These are phyloP conservation scores for Aspergillus brunneoviolaceus DNA, from an alignment of 2,329 filamentous ascomycete genomes.

Conservation along the genomic window DNA sequence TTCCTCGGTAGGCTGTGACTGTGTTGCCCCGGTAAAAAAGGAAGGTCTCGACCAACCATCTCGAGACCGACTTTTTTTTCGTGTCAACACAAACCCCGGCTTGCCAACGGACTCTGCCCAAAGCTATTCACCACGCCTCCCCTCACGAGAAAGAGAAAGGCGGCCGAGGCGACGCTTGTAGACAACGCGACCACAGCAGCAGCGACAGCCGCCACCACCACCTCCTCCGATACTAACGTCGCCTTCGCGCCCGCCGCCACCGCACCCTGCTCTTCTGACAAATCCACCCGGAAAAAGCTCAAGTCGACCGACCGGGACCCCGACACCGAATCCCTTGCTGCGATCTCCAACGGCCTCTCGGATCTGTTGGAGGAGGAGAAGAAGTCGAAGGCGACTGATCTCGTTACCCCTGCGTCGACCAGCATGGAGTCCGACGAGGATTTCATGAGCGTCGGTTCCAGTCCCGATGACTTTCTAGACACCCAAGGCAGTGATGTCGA, in stretches of 20 bases:
- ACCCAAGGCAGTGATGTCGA: conserved; percentile 72
- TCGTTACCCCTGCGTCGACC: conserved; percentile 45
- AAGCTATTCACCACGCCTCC: conserved; percentile 53
- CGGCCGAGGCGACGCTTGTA: conserved; percentile 46
- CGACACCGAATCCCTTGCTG: conserved; percentile 13
- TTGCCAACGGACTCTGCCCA: conserved; percentile 13
- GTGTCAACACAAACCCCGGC: conserved; percentile 22
- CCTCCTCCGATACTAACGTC: conserved; percentile 31
- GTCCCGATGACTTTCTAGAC: conserved; percentile 67
- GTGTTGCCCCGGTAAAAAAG: conserved; percentile 24
- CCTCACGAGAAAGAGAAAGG: conserved; percentile 54
- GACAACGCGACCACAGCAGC: conserved; percentile 28
- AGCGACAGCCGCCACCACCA: conserved; percentile 28
- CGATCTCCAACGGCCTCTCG: conserved; percentile 12
- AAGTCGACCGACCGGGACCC: conserved; percentile 14
- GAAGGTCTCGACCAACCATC: conserved; percentile 21
- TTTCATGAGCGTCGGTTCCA: conserved; percentile 81
- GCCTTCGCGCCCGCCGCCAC: conserved; percentile 27
- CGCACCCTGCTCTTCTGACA: conserved; percentile 19
- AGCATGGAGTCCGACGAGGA: conserved; percentile 96
- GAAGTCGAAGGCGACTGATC: conserved; percentile 30
- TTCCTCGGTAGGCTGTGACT: conserved; percentile 24
- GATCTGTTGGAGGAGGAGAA: conserved; percentile 21
- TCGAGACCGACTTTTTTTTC: conserved; percentile 24
- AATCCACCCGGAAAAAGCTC: conserved; percentile 21